Percentiles rank a stretch among this genome's conserved stretches.
These are phyloP conservation scores for Skeletonema grethae DNA, from an alignment of 108 stramenopile genomes.

Conservation along the genomic window DNA sequence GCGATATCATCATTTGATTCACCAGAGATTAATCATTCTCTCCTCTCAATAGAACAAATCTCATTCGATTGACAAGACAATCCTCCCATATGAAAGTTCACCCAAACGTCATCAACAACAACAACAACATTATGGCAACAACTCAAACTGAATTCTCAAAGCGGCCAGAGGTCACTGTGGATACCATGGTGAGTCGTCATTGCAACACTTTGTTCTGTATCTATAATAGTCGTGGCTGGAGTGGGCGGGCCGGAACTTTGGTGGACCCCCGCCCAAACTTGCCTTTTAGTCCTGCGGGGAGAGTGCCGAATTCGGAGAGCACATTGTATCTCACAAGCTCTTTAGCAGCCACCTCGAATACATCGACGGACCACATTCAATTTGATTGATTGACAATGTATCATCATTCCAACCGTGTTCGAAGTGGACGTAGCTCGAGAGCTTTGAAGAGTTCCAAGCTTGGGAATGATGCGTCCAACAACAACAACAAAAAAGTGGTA, in stretches of 20 bases:
- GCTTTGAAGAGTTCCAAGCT: background rate
- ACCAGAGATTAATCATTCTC: too few species aligned
- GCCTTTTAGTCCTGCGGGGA: background rate
- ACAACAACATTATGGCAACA: background rate
- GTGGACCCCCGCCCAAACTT: too few species aligned
- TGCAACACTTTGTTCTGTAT: too few species aligned
- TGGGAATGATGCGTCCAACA: background rate
- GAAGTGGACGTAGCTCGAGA: background rate
- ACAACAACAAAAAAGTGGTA: background rate
- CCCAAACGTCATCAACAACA: background rate
- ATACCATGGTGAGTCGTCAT: slow-evolving; percentile 71
- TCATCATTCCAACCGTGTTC: slow-evolving; percentile 8
- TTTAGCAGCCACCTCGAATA: too few species aligned
- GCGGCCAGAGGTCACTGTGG: slow-evolving; percentile 73
- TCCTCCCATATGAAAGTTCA: slow-evolving; percentile 1
- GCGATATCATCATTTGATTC: too few species aligned
- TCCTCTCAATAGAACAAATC: background rate
- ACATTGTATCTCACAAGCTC: background rate
- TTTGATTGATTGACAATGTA: background rate
- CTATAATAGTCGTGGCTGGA: too few species aligned
- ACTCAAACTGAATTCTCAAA: slow-evolving; percentile 70
- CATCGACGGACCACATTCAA: too few species aligned
- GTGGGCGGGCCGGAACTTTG: too few species aligned
- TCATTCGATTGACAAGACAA: too few species aligned
- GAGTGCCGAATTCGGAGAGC: background rate